phyloP scores from a whole-genome alignment of 2,329 filamentous ascomycete species.

The Alternaria incomplexa region DNA sequence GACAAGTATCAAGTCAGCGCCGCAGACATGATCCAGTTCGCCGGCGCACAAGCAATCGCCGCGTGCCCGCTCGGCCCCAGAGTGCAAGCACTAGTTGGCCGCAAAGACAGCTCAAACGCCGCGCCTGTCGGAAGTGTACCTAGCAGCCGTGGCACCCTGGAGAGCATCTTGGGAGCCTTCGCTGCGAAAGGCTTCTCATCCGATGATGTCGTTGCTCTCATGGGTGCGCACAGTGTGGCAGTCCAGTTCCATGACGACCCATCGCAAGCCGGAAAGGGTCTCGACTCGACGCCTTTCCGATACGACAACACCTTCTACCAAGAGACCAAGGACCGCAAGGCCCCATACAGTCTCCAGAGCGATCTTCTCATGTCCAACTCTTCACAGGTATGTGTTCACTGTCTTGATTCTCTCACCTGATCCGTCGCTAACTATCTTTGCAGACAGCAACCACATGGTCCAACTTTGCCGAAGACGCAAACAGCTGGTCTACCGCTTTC shows the following conservation, averaged over 20 bases:
- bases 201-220: slow-evolving; percentile 41
- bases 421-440: not conserved
- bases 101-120: slow-evolving; percentile 23
- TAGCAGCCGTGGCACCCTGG: slow-evolving; percentile 18
- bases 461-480: slow-evolving; percentile 20
- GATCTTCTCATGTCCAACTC: slow-evolving; percentile 29
- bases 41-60: slow-evolving; percentile 28
- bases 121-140: slow-evolving; percentile 22
- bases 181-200: slow-evolving; percentile 34
- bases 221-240: slow-evolving; percentile 40
- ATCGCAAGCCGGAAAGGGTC: slow-evolving; percentile 24
- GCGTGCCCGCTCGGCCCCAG: slow-evolving; percentile 30
- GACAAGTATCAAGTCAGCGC: slow-evolving; percentile 44
- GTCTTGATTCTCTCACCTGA: not conserved
- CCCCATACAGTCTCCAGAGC: slow-evolving; percentile 32
- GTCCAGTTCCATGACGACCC: slow-evolving; percentile 36
- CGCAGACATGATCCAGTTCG: slow-evolving; percentile 40
- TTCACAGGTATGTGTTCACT: slow-evolving; percentile 12
- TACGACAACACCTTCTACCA: slow-evolving; percentile 40
- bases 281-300: slow-evolving; percentile 36
- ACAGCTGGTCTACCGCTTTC: slow-evolving; percentile 28
- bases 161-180: slow-evolving; percentile 30
- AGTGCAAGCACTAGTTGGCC: slow-evolving; percentile 27
- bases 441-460: slow-evolving; percentile 26
- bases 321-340: slow-evolving; percentile 34